These are phyloP conservation scores for Chenopodium album DNA, from an alignment of 148 eudicot species.

Conservation along the genomic window DNA sequence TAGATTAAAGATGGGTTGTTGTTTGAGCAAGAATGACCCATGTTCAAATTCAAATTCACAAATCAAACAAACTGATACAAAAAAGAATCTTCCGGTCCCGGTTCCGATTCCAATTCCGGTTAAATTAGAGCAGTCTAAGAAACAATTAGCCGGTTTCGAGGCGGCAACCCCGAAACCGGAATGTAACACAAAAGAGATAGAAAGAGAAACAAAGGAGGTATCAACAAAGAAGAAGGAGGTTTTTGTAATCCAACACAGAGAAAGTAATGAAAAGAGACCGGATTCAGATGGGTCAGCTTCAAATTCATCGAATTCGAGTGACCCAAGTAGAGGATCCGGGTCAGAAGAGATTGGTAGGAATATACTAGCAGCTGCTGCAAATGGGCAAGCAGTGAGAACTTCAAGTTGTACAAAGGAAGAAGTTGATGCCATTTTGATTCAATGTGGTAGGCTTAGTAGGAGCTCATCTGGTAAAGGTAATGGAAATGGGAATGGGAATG, in stretches of 20 bases:
- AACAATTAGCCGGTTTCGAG: not conserved
- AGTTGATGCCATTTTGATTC: slow-evolving; percentile 84
- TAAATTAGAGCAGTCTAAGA: slow-evolving; percentile 32
- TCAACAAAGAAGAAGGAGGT: slow-evolving; percentile 45
- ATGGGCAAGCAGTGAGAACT: slow-evolving; percentile 53
- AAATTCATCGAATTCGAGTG: not conserved
- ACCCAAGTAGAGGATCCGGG: slow-evolving; percentile 17
- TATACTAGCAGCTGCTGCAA: slow-evolving; percentile 33
- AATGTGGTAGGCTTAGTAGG: slow-evolving; percentile 86
- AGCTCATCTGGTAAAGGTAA: slow-evolving; percentile 64
- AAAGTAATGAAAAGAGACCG: slow-evolving; percentile 50
- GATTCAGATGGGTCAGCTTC: slow-evolving; percentile 26
- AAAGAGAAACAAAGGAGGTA: not conserved
- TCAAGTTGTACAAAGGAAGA: slow-evolving; percentile 94
- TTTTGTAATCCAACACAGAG: slow-evolving; percentile 58
- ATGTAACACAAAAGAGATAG: not conserved
- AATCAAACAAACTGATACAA: slow-evolving; percentile 7
- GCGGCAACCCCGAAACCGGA: not conserved
- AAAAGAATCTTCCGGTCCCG: not conserved
- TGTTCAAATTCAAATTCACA: slow-evolving; percentile 5
- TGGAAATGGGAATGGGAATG: slow-evolving; percentile 19
- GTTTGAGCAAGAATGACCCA: slow-evolving; percentile 71
- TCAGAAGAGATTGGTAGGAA: slow-evolving; percentile 21
- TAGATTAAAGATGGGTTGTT: slow-evolving; percentile 62
- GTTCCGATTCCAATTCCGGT: not conserved